Percentiles rank a stretch among this genome's conserved stretches.
These are phyloP conservation scores for Aaosphaeria arxii DNA, from an alignment of 2,329 filamentous ascomycete genomes.

Conservation along the genomic window DNA sequence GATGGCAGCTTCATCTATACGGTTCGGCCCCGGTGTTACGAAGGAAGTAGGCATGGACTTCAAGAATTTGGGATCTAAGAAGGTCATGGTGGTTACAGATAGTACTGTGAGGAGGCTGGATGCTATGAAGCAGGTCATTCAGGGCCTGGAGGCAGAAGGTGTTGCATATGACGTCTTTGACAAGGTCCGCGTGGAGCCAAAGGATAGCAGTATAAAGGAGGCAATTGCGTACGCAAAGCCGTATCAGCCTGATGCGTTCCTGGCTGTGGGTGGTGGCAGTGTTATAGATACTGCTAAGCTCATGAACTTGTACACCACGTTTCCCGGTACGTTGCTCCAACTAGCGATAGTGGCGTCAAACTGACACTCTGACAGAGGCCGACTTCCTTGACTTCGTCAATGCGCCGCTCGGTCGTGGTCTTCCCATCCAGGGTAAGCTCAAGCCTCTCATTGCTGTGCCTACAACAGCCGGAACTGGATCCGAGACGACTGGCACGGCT, in stretches of 20 bases:
- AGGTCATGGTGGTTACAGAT: conserved; percentile 91
- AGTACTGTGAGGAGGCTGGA: conserved; percentile 74
- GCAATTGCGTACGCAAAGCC: conserved; percentile 85
- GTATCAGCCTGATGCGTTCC: conserved; percentile 79
- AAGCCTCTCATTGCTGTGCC: conserved; percentile 78
- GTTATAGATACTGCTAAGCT: conserved; percentile 98
- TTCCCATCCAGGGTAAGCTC: conserved; percentile 68
- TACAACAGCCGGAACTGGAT: conserved; percentile 82
- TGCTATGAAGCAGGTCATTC: conserved; percentile 85
- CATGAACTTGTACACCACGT: conserved; percentile 94
- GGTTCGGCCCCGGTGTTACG: conserved; percentile 89
- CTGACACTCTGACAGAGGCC: conserved; percentile 56
- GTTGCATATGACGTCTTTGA: conserved; percentile 80
- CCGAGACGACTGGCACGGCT: conserved; percentile 94
- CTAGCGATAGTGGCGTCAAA: background rate
- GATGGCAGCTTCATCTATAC: conserved; percentile 93
- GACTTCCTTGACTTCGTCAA: conserved; percentile 98
- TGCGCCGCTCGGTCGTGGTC: conserved; percentile 82
- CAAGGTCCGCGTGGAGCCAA: conserved; percentile 81
- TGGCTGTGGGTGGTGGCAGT: conserved; percentile 87
- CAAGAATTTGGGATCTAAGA: conserved; percentile 81
- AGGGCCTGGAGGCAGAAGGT: conserved; percentile 74
- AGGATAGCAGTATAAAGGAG: conserved; percentile 87
- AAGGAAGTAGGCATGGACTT: conserved; percentile 98
- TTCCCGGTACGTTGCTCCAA: conserved; percentile 51